Base-by-base conservation (phyloP, 2,329 filamentous ascomycete species). In the Penicillium crustosum region DNA sequence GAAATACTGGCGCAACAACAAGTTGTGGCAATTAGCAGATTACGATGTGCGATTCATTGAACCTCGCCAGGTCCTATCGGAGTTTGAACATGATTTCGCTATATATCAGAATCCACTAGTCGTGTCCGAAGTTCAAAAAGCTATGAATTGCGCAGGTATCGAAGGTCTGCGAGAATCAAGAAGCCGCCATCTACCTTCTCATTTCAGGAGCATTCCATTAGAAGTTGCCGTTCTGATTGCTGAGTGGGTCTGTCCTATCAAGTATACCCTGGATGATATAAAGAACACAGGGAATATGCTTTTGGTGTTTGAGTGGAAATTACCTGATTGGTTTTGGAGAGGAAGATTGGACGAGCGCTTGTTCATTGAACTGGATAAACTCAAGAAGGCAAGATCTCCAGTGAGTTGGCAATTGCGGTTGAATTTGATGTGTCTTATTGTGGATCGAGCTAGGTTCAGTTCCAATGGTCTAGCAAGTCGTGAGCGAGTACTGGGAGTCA, bases 311-410 rank as follows among this genome's bases (percentile, higher is more conserved):
- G 29, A 3, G 29, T 29, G 29, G 29, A 12, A 29, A 29, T 29
- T 29, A 7, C 58, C 51, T 13, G 31, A 45, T 21, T 52, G 23
- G 21, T 58, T 61, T 38, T 58, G 52, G 55, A 12, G 31, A 55
- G 43, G 31, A 13, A 31, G 58, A 7, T 38, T 61, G 12, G 35
- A 52, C 19, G 45, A 47, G 5, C 10, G 27, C 25, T 39, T 47
- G n/a, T 55, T 55, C 17, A 41, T 55, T n/a, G 55, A 55, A 48
- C 9, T 55, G 19, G 23, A 58, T 36, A n/a, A 13, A 27, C 19
- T 38, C 29, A 31, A 31, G 29, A 12, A 31, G 29, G 29, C 29
- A 10, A 31, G 29, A 31, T 31, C 29, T 31, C 29, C 29, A 31
- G 10, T 31, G 10, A 4, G 29, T 31, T 31, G 9, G 29, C 29